These are phyloP conservation scores for Ilyonectria mors-panacis DNA, from an alignment of 2,329 filamentous ascomycete genomes.

Conservation along the genomic window DNA sequence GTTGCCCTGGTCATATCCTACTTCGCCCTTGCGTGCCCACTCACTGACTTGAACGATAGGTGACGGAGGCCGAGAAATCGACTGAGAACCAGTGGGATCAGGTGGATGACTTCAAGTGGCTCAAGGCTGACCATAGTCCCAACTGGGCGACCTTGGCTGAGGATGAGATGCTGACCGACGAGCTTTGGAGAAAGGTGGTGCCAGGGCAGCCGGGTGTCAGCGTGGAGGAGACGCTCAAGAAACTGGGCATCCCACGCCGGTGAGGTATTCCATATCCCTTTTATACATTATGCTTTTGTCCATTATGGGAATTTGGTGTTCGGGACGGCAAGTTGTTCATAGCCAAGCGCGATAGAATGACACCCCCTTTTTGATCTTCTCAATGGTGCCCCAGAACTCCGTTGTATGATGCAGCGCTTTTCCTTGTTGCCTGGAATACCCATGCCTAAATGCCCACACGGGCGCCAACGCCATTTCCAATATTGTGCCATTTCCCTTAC, in stretches of 20 bases:
- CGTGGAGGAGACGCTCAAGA: constrained; percentile 75
- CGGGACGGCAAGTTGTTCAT: constrained; percentile 27
- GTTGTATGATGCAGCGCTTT: constrained; percentile 21
- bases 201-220: constrained; percentile 74
- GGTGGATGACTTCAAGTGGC: constrained; percentile 98
- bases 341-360: constrained; percentile 33
- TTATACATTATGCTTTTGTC: constrained; percentile 17
- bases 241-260: constrained; percentile 58
- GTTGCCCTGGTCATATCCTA: not conserved
- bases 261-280: constrained; percentile 8
- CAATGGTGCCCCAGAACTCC: constrained; percentile 35
- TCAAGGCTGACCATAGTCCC: constrained; percentile 87
- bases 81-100: constrained; percentile 84
- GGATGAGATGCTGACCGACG: constrained; percentile 70
- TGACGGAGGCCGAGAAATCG: constrained; percentile 48
- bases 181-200: constrained; percentile 79
- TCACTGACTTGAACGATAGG: constrained; percentile 38
- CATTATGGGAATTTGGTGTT: constrained; percentile 16
- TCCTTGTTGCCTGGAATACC: constrained; percentile 7
- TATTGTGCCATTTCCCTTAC: constrained; percentile 39
- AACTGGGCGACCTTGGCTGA: constrained; percentile 84
- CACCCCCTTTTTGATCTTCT: constrained; percentile 20
- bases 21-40: not conserved
- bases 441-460: constrained; percentile 6
- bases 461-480: constrained; percentile 26